Conservation (phyloP, 208 protist genomes). For the Trypanosoma rangeli region DNA sequence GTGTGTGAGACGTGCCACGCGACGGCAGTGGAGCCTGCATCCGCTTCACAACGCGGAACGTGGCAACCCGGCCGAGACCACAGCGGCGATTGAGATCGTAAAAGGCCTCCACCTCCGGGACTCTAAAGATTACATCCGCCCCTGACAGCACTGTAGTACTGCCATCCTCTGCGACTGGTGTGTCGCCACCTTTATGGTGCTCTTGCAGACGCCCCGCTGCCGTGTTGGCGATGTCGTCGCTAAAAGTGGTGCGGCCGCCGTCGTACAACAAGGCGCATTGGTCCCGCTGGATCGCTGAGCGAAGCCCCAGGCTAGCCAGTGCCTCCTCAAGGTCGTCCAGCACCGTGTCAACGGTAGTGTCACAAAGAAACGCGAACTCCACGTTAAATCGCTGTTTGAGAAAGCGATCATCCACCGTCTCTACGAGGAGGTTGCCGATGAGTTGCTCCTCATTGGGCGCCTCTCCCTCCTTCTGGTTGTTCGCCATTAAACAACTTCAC, state of each 20-base stretch:
- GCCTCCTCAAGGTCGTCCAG: slow-evolving; percentile 37
- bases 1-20: not conserved
- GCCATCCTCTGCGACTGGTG: slow-evolving; percentile 1
- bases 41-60: slow-evolving; percentile 17
- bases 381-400: slow-evolving; percentile 32
- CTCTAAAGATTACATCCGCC: slow-evolving; percentile 22
- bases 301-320: slow-evolving; percentile 27
- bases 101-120: slow-evolving; percentile 23
- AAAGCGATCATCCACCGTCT: slow-evolving; percentile 15
- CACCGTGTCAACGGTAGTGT: slow-evolving; percentile 31
- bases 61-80: slow-evolving; percentile 5
- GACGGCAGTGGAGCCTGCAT: not conserved
- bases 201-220: not conserved
- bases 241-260: not conserved
- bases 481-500: not conserved
- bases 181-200: not conserved
- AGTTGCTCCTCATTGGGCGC: slow-evolving; percentile 2
- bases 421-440: slow-evolving; percentile 25
- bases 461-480: not conserved
- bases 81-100: slow-evolving; percentile 19
- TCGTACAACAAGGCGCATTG: slow-evolving; percentile 28
- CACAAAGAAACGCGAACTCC: slow-evolving; percentile 26
- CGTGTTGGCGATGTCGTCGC: not conserved
- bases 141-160: slow-evolving; percentile 12
- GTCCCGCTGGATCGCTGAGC: slow-evolving; percentile 17